A percentile compares a stretch with the other conserved stretches of the same genome.
phyloP scores from a whole-genome alignment of 2,329 filamentous ascomycete genomes.

The Trichoderma aggressivum region DNA sequence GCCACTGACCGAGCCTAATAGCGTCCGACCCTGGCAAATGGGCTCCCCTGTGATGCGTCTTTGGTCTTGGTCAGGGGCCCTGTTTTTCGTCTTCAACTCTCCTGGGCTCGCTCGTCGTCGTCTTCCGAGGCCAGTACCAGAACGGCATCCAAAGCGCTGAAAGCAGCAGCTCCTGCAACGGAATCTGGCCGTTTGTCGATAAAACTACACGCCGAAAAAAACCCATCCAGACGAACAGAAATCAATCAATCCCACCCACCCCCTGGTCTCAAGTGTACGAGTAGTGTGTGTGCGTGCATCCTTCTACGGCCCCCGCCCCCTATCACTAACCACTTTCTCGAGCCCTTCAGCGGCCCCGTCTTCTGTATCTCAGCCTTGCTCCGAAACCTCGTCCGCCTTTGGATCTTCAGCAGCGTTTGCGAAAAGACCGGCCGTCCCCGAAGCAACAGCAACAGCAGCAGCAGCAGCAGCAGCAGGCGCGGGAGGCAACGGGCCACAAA shows the following conservation, averaged over 20 bases:
- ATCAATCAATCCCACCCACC: neutral
- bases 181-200: neutral
- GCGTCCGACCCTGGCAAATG: constrained; percentile 2
- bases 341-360: constrained; percentile 17
- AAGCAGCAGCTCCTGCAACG: neutral
- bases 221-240: neutral
- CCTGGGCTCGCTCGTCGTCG: neutral
- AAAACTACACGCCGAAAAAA: neutral
- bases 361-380: constrained; percentile 16
- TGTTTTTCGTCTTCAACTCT: neutral
- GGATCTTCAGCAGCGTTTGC: neutral
- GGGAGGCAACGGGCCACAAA: neutral
- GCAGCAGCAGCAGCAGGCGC: neutral
- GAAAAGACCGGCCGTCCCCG: neutral
- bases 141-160: neutral
- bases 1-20: constrained; percentile 12
- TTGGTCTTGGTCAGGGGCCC: constrained; percentile 11
- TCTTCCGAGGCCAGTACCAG: neutral
- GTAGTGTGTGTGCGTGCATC: constrained; percentile 9
- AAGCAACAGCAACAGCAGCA: neutral
- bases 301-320: constrained; percentile 13
- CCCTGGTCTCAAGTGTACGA: neutral
- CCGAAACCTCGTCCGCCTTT: neutral
- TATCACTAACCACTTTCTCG: constrained; percentile 13
- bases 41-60: neutral